Conservation (phyloP, 345 rosid genomes). For the Citrus sp. region DNA sequence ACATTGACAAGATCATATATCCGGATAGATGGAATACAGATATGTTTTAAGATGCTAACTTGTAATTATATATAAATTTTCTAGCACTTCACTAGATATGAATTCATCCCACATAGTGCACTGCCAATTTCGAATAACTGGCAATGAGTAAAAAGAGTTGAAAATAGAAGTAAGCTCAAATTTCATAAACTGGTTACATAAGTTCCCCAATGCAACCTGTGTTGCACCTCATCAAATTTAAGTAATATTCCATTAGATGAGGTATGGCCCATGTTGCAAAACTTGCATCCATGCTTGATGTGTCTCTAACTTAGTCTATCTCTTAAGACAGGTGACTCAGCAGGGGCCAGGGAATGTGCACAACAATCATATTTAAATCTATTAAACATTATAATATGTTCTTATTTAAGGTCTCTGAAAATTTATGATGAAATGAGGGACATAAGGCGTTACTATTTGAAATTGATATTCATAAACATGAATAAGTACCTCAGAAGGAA, state of each 20-base stretch:
- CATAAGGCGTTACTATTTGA: background rate
- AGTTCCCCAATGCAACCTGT: background rate
- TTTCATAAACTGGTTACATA: background rate
- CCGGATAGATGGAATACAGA: background rate
- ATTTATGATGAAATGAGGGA: background rate
- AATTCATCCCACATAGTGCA: background rate
- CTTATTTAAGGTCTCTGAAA: background rate
- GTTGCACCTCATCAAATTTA: background rate
- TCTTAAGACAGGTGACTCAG: background rate
- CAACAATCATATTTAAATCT: background rate
- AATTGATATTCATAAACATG: background rate
- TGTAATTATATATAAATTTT: background rate
- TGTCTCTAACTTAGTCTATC: background rate
- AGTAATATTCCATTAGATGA: background rate
- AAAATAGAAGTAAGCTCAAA: background rate
- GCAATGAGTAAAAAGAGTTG: background rate
- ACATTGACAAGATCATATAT: background rate
- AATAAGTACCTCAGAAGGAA: slow-evolving; percentile 66
- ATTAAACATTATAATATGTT: background rate
- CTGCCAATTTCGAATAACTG: background rate
- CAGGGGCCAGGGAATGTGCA: background rate
- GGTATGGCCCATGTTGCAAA: background rate
- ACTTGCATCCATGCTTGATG: background rate
- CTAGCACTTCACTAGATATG: background rate
- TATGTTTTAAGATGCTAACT: too few species aligned